Conservation (phyloP, 2,329 filamentous ascomycete species). For the Malbranchea cinnamomea region DNA sequence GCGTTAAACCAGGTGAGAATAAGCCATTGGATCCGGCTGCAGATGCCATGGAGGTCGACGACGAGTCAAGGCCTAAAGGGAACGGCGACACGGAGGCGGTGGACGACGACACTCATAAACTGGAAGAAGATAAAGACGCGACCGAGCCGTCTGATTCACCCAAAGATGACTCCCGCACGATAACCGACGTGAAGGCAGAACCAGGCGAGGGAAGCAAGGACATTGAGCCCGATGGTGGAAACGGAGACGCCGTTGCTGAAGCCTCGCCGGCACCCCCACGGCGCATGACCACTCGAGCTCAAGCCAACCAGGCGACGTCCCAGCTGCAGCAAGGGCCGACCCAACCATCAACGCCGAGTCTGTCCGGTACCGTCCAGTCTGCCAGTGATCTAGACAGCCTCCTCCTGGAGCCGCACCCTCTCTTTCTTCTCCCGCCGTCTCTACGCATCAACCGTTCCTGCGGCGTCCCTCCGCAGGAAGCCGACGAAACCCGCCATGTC, state of each 20-base stretch:
- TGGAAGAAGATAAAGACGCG: too few species aligned
- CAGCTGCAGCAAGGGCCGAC: constrained; percentile 15
- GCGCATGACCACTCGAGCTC: constrained; percentile 33
- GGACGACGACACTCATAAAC: too few species aligned
- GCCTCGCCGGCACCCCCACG: constrained; percentile 27
- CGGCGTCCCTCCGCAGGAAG: constrained; percentile 42
- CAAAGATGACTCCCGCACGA: too few species aligned
- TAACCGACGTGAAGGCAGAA: too few species aligned
- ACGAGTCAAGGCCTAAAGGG: too few species aligned
- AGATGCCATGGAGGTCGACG: too few species aligned
- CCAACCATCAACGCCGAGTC: constrained; percentile 17
- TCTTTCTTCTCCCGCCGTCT: constrained; percentile 40
- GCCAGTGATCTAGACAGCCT: constrained; percentile 39
- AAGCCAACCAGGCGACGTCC: constrained; percentile 22
- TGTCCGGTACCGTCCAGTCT: constrained; percentile 15
- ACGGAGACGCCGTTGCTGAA: too few species aligned
- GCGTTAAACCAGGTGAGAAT: too few species aligned
- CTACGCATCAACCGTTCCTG: constrained; percentile 39
- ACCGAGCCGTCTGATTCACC: too few species aligned
- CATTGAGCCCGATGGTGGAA: constrained; percentile 7
- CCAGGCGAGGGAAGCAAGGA: constrained; percentile 8
- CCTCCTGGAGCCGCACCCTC: constrained; percentile 36
- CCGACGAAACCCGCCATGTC: constrained; percentile 46
- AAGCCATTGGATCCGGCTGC: too few species aligned
- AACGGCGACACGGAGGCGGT: too few species aligned